phyloP scores from a whole-genome alignment of 2,329 filamentous ascomycete genomes.

The Proliferodiscus dingleyae region DNA sequence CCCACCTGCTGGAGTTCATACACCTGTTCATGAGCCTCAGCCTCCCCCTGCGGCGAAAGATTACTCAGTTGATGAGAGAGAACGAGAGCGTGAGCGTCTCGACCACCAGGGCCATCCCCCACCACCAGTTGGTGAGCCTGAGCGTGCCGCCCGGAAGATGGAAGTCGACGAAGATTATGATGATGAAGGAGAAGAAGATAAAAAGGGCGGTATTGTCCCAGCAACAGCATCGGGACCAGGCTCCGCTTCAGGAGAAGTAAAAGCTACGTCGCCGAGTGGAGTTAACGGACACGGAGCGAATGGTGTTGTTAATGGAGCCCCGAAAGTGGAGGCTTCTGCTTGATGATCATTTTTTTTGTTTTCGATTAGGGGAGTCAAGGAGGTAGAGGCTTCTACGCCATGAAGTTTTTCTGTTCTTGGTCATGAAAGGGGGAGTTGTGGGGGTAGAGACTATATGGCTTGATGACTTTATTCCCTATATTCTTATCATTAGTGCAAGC shows the following conservation, averaged over 20 bases:
- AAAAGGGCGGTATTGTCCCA: constrained; percentile 50
- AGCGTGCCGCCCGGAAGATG: constrained; percentile 83
- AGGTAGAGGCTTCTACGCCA: neutral
- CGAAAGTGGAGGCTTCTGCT: constrained; percentile 27
- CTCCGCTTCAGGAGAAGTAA: constrained; percentile 40
- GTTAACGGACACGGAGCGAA: constrained; percentile 32
- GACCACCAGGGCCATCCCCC: constrained; percentile 36
- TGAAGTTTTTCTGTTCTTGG: no score
- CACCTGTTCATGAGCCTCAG: constrained; percentile 39
- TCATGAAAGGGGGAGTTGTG: no score
- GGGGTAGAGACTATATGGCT: no score
- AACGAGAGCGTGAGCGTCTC: constrained; percentile 35
- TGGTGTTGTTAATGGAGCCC: constrained; percentile 27
- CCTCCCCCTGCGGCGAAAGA: constrained; percentile 44
- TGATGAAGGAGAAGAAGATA: constrained; percentile 85
- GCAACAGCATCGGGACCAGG: constrained; percentile 42
- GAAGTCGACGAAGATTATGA: constrained; percentile 98
- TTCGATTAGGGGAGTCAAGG: neutral
- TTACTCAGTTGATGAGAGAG: constrained; percentile 51
- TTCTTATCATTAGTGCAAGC: no score
- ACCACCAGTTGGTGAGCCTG: constrained; percentile 64
- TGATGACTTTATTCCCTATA: no score
- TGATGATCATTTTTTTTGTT: constrained; percentile 6
- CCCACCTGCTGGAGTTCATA: constrained; percentile 43
- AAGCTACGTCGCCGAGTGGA: constrained; percentile 45